phyloP scores from a whole-genome alignment of 108 stramenopile species.

The Skeletonema costatum region DNA sequence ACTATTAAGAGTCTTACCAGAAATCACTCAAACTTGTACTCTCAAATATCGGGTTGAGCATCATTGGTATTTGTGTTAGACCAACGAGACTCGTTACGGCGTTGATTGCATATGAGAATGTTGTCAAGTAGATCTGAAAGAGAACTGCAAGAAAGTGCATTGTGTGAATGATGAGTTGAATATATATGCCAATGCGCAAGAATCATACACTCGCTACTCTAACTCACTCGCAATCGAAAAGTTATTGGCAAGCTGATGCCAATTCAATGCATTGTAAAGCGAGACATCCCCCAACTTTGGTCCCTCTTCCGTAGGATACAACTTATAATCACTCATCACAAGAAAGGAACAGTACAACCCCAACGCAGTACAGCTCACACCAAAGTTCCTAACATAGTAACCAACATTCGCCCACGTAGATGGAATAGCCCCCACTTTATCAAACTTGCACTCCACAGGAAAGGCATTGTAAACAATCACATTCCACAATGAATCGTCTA shows the following conservation, averaged over 20 bases:
- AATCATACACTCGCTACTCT: neutral
- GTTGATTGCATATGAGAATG: constrained; percentile 54
- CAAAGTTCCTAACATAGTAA: constrained; percentile 12
- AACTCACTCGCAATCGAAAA: constrained; percentile 29
- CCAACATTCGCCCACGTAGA: constrained; percentile 12
- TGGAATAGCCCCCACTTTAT: constrained; percentile 21
- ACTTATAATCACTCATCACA: constrained; percentile 19
- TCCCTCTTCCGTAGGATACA: constrained; percentile 20
- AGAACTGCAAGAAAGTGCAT: constrained; percentile 24
- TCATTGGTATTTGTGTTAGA: constrained; percentile 24
- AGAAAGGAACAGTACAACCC: constrained; percentile 36
- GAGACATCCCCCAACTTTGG: constrained; percentile 17
- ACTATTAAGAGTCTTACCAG: constrained; percentile 5
- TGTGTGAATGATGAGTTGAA: neutral
- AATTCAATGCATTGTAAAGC: constrained; percentile 9
- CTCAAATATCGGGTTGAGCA: constrained; percentile 52
- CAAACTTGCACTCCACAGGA: constrained; percentile 33
- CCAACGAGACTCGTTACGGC: constrained; percentile 38
- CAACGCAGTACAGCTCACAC: neutral
- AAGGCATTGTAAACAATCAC: constrained; percentile 27
- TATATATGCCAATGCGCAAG: neutral
- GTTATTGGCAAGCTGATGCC: constrained; percentile 33
- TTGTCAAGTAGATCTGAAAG: constrained; percentile 66
- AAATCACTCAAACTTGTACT: constrained; percentile 37
- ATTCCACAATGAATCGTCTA: constrained; percentile 31